Evolutionary conservation across 2,329 filamentous ascomycete species (phyloP).

Genomic region (Aureobasidium sp.): DNA sequence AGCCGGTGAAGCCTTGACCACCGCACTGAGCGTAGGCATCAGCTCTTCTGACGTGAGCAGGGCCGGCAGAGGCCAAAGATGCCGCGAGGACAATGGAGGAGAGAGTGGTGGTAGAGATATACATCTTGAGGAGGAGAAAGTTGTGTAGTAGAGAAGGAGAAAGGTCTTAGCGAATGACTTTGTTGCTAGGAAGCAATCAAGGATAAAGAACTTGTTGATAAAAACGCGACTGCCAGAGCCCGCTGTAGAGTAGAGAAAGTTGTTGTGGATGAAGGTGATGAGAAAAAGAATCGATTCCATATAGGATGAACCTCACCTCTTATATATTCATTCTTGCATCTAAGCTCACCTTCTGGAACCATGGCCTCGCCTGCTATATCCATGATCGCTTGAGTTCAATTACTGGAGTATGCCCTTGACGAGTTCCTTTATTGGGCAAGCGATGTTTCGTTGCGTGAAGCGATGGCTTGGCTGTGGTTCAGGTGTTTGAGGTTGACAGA

Average conservation of each 20-base stretch:
- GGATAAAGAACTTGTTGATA: conserved; percentile 5
- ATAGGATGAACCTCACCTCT: background rate
- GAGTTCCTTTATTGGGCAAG: background rate
- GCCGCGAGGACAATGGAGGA: conserved; percentile 10
- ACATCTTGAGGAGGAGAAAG: background rate
- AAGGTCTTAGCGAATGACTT: conserved; percentile 10
- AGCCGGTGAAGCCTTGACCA: conserved; percentile 31
- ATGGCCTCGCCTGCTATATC: background rate
- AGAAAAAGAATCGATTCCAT: background rate
- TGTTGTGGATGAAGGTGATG: conserved; percentile 10
- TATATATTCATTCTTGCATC: background rate
- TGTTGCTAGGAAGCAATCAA: conserved; percentile 3
- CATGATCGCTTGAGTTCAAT: background rate
- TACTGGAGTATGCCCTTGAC: background rate
- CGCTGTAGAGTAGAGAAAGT: conserved; percentile 11
- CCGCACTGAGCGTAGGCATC: conserved; percentile 20
- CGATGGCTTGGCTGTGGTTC: conserved; percentile 6
- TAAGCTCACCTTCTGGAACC: background rate
- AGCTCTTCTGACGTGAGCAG: background rate
- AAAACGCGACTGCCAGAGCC: conserved; percentile 11
- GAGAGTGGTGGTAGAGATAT: conserved; percentile 10
- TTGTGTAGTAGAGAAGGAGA: background rate
- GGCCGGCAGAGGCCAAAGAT: conserved; percentile 8
- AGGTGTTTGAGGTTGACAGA: conserved; percentile 11
- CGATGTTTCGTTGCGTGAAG: conserved; percentile 11